Conservation (phyloP, 2,329 filamentous ascomycete genomes). For the Raffaelea arxii region DNA sequence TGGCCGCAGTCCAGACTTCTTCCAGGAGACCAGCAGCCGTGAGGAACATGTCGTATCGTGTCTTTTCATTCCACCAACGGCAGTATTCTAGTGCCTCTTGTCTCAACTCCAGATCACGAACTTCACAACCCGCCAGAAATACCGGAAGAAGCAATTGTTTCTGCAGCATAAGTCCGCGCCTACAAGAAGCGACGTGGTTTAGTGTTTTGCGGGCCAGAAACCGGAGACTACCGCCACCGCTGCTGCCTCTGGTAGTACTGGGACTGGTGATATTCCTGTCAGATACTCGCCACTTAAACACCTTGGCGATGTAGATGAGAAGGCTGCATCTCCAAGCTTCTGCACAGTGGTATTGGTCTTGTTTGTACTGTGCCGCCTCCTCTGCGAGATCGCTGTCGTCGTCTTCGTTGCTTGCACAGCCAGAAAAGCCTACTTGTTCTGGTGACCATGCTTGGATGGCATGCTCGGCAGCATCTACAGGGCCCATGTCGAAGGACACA, state of each 20-base stretch:
- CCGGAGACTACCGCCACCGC: too few relatives aligned
- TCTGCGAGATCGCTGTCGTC: too few relatives aligned
- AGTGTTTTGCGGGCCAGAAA: constrained; percentile 19
- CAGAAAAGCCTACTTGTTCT: too few relatives aligned
- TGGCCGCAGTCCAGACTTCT: constrained; percentile 11
- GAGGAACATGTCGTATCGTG: constrained; percentile 22
- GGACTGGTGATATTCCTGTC: too few relatives aligned
- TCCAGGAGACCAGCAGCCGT: constrained; percentile 12
- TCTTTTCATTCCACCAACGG: constrained; percentile 20
- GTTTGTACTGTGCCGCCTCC: too few relatives aligned
- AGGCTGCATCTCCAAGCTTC: constrained; percentile 24
- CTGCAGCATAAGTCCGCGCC: constrained; percentile 18
- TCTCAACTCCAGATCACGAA: constrained; percentile 14
- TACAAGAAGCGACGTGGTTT: constrained; percentile 21
- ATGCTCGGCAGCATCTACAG: too few relatives aligned
- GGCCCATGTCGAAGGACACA: too few relatives aligned
- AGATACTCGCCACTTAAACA: constrained; percentile 21
- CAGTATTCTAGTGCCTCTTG: constrained; percentile 19
- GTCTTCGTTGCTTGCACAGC: too few relatives aligned
- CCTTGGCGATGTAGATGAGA: constrained; percentile 21
- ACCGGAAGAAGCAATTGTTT: constrained; percentile 27
- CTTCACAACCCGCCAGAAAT: constrained; percentile 24
- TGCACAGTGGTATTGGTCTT: constrained; percentile 23
- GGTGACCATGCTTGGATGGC: too few relatives aligned
- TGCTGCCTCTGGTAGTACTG: too few relatives aligned